phyloP scores from a whole-genome alignment of 345 rosid genomes.

The Gossypioides kirkii region DNA sequence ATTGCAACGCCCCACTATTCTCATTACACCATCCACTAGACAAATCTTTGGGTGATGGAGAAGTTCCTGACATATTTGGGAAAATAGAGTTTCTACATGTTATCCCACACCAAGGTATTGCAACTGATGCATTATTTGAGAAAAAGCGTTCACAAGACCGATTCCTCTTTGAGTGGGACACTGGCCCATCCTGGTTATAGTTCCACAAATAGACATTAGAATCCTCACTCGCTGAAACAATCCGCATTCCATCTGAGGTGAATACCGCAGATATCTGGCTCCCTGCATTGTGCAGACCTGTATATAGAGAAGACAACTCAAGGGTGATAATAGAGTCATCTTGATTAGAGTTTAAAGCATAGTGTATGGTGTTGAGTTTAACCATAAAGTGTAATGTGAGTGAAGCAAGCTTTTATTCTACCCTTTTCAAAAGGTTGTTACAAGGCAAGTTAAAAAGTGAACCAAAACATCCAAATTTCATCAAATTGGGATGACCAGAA shows the following conservation, averaged over 20 bases:
- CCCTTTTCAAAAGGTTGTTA: background rate
- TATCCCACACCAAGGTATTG: constrained; percentile 6
- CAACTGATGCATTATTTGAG: constrained; percentile 17
- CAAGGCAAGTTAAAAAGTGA: background rate
- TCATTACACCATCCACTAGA: constrained; percentile 6
- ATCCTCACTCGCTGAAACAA: constrained; percentile 43
- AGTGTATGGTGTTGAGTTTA: background rate
- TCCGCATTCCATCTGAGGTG: constrained; percentile 36
- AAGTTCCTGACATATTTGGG: constrained; percentile 2
- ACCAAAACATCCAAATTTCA: background rate
- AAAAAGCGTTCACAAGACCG: constrained; percentile 35
- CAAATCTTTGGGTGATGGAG: background rate
- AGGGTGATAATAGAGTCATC: background rate
- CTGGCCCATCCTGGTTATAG: constrained; percentile 20
- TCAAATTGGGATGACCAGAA: background rate
- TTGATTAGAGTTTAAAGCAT: background rate
- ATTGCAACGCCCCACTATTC: constrained; percentile 5
- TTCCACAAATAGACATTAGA: constrained; percentile 42
- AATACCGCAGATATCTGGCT: constrained; percentile 34
- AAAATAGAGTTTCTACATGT: constrained; percentile 1
- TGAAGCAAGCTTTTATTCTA: background rate
- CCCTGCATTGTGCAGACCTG: constrained; percentile 29
- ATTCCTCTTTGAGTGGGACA: constrained; percentile 21
- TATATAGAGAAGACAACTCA: background rate
- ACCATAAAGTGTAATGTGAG: background rate